Base-by-base conservation (phyloP, 1,284 basidiomycete species). In the Ceraceosorus guamensis region DNA sequence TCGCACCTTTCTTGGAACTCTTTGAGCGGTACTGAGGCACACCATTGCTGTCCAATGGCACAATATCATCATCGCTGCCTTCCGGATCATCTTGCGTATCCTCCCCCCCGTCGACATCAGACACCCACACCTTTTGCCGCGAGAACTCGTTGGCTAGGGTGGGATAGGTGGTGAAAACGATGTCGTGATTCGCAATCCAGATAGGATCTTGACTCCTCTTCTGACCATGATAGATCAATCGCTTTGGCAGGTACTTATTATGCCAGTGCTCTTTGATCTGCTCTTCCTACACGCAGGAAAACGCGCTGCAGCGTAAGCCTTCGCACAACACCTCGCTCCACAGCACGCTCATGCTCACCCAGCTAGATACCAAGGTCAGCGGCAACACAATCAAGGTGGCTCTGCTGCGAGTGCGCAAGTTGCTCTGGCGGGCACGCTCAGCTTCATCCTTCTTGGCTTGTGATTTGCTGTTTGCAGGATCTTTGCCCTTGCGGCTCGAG, bases 371-470 rank as follows among this genome's bases (percentile, higher is more conserved):
- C 1, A 95, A 96, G 24, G 91, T 93, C 53, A 99, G 81, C 6
- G 95, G 95, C 68, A 95, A 97, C 31, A 99, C 84, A 65, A 99
- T 89, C n/a, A 99, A 79, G 0, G 95, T 97, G 6, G 87, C 95
- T 47, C 91, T 84, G 68, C 87, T 89, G 65, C 86, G 65, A 34
- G 61, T 53, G 50, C 65, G 65, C 34, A 77, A 64, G 41, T 75
- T 57, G 14, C 65, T 52, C 31, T 55, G 60, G n/a, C 68, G 66
- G 13, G 62, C 56, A 8, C 55, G 31, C 46, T 71, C 67, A 4
- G 63, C 63, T 0, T 55, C 53, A 41, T 59, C 14, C 56, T 57
- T 45, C 50, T 48, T 34, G 47, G 59, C 35, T 43, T 53, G 52
- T 44, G 56, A 30, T 52, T 63, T 56, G 46, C 64, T 56, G 41